Evolutionary conservation across 805 yeast species (phyloP).

Genomic region (Yamadazyma takamatsuzukensis): DNA sequence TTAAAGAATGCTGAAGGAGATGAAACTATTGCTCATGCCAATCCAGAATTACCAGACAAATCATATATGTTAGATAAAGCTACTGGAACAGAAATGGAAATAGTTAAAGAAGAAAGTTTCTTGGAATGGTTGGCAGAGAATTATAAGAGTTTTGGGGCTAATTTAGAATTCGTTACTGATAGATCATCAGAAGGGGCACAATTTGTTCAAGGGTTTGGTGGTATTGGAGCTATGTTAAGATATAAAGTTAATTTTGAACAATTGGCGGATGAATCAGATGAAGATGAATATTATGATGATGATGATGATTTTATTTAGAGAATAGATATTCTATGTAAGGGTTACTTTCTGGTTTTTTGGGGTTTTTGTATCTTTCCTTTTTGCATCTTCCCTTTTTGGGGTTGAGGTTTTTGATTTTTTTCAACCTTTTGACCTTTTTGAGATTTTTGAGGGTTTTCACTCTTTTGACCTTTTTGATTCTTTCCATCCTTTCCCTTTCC

Average conservation of each 20-base stretch:
- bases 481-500: slow-evolving; percentile 8
- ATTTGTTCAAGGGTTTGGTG: slow-evolving; percentile 97
- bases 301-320: slow-evolving; percentile 47
- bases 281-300: slow-evolving; percentile 76
- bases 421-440: slow-evolving; percentile 2
- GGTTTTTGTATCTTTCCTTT: slow-evolving; percentile 1
- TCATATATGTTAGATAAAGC: slow-evolving; percentile 73
- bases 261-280: slow-evolving; percentile 83
- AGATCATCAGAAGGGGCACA: slow-evolving; percentile 98
- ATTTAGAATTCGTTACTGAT: slow-evolving; percentile 93
- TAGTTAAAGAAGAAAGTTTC: slow-evolving; percentile 76
- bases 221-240: slow-evolving; percentile 94
- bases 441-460: slow-evolving; percentile 5
- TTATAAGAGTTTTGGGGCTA: slow-evolving; percentile 91
- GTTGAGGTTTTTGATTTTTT: slow-evolving; percentile 4
- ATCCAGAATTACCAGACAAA: slow-evolving; percentile 72
- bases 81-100: slow-evolving; percentile 91
- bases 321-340: neutral
- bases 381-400: slow-evolving; percentile 3
- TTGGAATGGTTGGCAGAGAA: slow-evolving; percentile 98
- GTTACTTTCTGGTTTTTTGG: neutral
- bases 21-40: slow-evolving; percentile 67
- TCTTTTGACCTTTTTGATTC: too few species aligned
- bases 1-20: slow-evolving; percentile 80
- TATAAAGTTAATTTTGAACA: slow-evolving; percentile 97